Evolutionary conservation across 345 rosid species (phyloP).

Genomic region (Hevea brasiliensis): DNA sequence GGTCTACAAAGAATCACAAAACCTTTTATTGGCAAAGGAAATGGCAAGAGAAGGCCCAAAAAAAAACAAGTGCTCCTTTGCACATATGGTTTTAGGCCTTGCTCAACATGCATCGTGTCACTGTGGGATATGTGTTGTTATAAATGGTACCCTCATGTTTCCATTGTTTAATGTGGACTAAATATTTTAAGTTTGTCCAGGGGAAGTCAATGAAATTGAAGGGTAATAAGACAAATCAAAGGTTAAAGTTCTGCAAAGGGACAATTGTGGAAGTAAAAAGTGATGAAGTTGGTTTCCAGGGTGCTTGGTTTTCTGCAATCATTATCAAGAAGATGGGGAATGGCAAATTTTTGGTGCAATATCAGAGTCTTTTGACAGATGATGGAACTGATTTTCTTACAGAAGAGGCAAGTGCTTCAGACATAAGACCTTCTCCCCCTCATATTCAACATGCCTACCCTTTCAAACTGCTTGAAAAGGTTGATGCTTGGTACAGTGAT

Average conservation of each 20-base stretch:
- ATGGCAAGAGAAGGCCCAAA: no score
- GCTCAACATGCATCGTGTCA: not conserved
- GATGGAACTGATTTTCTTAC: slow-evolving; percentile 37
- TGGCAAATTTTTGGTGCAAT: slow-evolving; percentile 31
- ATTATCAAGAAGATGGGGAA: slow-evolving; percentile 9
- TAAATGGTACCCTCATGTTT: no score
- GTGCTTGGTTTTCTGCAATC: slow-evolving; percentile 37
- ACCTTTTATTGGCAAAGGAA: no score
- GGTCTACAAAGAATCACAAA: no score
- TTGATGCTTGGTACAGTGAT: slow-evolving; percentile 59
- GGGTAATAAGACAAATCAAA: not conserved
- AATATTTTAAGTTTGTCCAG: not conserved
- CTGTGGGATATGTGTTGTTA: no score
- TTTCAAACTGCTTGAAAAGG: slow-evolving; percentile 19
- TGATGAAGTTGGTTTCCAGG: slow-evolving; percentile 40
- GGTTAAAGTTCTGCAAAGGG: slow-evolving; percentile 23
- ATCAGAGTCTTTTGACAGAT: slow-evolving; percentile 33
- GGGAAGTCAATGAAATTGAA: slow-evolving; percentile 1
- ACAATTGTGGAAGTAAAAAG: slow-evolving; percentile 38
- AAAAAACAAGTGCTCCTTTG: not conserved
- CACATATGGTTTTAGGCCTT: not conserved
- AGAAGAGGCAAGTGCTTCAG: slow-evolving; percentile 35
- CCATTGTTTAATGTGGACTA: not conserved
- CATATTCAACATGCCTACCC: slow-evolving; percentile 7
- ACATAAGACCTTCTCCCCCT: slow-evolving; percentile 48